These are phyloP conservation scores for Yarrowia alimentaria DNA, from an alignment of 805 yeast genomes.

Conservation along the genomic window DNA sequence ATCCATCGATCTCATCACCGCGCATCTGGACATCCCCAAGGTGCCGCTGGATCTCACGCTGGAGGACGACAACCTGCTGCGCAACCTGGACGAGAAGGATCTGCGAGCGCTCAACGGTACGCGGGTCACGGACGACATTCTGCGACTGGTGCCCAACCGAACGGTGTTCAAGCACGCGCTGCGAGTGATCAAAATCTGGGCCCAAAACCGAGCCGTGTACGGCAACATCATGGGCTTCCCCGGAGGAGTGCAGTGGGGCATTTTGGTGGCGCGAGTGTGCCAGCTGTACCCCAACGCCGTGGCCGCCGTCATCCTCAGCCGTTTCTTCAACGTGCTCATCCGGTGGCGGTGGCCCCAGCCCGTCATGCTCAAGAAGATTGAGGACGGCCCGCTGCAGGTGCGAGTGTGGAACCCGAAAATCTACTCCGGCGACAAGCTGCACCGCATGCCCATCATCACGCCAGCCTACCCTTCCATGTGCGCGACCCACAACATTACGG, in stretches of 20 bases:
- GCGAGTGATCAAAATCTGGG: slow-evolving; percentile 94
- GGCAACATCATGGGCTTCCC: slow-evolving; percentile 97
- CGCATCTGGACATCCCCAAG: slow-evolving; percentile 76
- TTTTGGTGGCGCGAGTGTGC: slow-evolving; percentile 97
- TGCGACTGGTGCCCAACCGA: slow-evolving; percentile 86
- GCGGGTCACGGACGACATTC: slow-evolving; percentile 92
- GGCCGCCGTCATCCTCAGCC: slow-evolving; percentile 83
- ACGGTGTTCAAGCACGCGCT: slow-evolving; percentile 89
- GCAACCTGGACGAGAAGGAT: slow-evolving; percentile 89
- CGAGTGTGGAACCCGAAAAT: slow-evolving; percentile 95
- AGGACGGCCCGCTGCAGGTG: slow-evolving; percentile 95
- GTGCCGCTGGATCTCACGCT: slow-evolving; percentile 73
- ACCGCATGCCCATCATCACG: slow-evolving; percentile 95
- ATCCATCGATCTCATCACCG: slow-evolving; percentile 88
- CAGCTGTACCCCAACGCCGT: slow-evolving; percentile 96
- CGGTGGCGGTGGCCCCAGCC: slow-evolving; percentile 99
- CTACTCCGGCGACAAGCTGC: slow-evolving; percentile 84
- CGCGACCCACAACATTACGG: slow-evolving; percentile 93
- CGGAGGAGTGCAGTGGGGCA: slow-evolving; percentile 99
- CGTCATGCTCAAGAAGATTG: slow-evolving; percentile 84
- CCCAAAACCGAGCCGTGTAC: slow-evolving; percentile 89
- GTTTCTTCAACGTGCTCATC: slow-evolving; percentile 79
- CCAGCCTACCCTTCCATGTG: slow-evolving; percentile 99
- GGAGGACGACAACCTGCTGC: slow-evolving; percentile 77
- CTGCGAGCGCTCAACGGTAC: slow-evolving; percentile 91